Percentiles rank a stretch among this genome's conserved stretches.
These are phyloP conservation scores for Solanum gandarillasii DNA, from an alignment of 257 asterid species.

Conservation along the genomic window DNA sequence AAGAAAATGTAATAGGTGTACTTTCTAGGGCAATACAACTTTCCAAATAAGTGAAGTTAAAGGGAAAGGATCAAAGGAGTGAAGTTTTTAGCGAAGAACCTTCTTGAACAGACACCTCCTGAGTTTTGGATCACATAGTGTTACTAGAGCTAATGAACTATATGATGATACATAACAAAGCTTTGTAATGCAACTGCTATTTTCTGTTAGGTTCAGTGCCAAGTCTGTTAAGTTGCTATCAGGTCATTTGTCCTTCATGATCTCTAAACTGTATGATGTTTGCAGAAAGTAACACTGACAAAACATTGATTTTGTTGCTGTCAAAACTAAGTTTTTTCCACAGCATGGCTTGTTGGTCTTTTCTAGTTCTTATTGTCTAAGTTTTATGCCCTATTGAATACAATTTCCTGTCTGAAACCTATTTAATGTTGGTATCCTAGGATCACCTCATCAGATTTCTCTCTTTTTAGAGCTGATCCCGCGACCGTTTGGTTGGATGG, in stretches of 20 bases:
- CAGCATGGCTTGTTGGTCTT: neutral
- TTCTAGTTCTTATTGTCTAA: too few species aligned
- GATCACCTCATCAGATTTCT: neutral
- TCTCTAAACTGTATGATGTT: neutral
- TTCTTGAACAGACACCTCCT: neutral
- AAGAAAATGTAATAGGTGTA: neutral
- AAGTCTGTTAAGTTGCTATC: neutral
- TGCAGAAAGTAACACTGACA: neutral
- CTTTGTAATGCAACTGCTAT: neutral
- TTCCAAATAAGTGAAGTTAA: neutral
- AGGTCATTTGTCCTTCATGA: neutral
- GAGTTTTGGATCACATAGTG: neutral
- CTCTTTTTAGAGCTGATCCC: neutral
- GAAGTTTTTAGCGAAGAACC: neutral
- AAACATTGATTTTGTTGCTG: neutral
- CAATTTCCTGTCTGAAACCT: neutral
- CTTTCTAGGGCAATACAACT: neutral
- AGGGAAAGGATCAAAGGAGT: neutral
- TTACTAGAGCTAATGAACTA: neutral
- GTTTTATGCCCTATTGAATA: neutral
- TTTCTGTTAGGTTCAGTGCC: neutral
- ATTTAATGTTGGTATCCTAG: neutral
- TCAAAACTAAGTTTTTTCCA: neutral
- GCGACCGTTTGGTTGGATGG: neutral
- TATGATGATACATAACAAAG: neutral